Percentiles rank a stretch among this genome's conserved stretches.
phyloP scores from a whole-genome alignment of 345 rosid genomes.

The Melaleuca alternifolia region DNA sequence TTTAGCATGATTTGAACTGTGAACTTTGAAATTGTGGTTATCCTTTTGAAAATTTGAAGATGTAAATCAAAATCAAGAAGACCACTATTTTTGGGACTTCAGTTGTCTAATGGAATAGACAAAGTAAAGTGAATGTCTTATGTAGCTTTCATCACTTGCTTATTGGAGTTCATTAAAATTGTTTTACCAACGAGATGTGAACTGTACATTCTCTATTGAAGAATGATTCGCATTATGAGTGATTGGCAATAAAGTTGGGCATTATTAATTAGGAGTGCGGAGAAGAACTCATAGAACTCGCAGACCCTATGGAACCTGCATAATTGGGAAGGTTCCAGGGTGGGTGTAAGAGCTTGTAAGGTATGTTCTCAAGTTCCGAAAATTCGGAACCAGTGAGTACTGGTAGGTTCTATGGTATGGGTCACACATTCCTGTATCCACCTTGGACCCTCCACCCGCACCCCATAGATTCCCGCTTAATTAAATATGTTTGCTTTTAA shows the following conservation, averaged over 20 bases:
- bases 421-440: neutral
- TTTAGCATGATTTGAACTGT: neutral
- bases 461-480: neutral
- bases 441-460: neutral
- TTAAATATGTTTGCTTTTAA: neutral
- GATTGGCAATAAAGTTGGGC: neutral
- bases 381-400: neutral
- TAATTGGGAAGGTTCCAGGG: neutral
- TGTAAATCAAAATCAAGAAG: neutral
- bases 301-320: neutral
- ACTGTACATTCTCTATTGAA: neutral
- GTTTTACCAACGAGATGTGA: neutral
- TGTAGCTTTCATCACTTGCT: neutral
- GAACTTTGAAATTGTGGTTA: neutral
- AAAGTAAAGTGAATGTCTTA: neutral
- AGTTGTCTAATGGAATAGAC: neutral
- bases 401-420: neutral
- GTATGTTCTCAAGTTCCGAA: neutral
- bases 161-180: neutral
- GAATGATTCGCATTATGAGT: neutral
- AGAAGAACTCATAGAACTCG: neutral
- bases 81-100: neutral
- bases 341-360: neutral
- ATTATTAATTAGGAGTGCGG: neutral
- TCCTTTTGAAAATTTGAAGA: neutral